A percentile compares a stretch with the other conserved stretches of the same genome.
These are phyloP conservation scores for Colletotrichum camelliae DNA, from an alignment of 2,329 filamentous ascomycete genomes.

Conservation along the genomic window DNA sequence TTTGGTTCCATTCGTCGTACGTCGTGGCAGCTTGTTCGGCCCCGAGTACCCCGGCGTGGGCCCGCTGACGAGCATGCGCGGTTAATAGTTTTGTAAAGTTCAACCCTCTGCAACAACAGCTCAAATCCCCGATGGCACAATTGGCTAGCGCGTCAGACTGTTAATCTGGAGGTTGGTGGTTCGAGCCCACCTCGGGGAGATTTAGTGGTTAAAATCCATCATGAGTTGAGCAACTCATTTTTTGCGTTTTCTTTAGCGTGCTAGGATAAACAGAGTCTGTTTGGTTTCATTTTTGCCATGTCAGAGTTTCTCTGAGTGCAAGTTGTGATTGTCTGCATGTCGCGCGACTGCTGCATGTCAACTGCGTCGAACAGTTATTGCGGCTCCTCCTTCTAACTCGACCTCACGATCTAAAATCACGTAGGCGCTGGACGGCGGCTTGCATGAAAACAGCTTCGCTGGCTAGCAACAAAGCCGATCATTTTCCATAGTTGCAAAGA, in stretches of 20 bases:
- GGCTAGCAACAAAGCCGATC: background rate
- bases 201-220: background rate
- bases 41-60: background rate
- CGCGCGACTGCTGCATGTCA: background rate
- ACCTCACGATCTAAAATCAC: background rate
- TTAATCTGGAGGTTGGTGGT: slow-evolving; percentile 24
- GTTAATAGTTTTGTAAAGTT: too few species aligned
- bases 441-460: background rate
- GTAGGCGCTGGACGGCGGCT: background rate
- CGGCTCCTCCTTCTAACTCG: background rate
- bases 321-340: background rate
- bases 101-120: rapidly evolving
- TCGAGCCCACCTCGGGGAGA: slow-evolving; percentile 22
- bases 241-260: background rate
- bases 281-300: background rate
- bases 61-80: background rate
- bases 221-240: rapidly evolving
- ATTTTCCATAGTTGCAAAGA: background rate
- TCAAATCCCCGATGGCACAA: slow-evolving; percentile 22
- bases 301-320: background rate
- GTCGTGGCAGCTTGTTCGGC: background rate
- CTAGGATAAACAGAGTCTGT: too few species aligned
- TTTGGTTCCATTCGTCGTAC: background rate
- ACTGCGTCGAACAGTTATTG: background rate
- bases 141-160: slow-evolving; percentile 24